These are phyloP conservation scores for Saitozyma sp. DNA, from an alignment of 768 basidiomycete genomes.

Conservation along the genomic window DNA sequence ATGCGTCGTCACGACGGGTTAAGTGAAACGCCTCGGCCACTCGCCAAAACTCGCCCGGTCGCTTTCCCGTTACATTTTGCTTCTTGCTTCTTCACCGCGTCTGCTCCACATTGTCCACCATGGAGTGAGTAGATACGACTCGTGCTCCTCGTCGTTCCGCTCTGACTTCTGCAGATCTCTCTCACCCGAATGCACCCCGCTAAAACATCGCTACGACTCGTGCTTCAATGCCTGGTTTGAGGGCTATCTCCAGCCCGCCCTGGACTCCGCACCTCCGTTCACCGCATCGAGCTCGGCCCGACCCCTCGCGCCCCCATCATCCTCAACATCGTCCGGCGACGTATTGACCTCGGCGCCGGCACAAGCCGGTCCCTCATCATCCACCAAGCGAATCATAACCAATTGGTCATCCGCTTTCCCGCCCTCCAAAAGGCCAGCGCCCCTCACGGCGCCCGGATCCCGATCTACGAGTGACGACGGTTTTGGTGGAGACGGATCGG, in stretches of 20 bases:
- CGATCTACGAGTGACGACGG: neutral
- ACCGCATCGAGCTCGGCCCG: too few species aligned
- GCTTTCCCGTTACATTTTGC: neutral
- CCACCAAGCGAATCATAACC: conserved; percentile 6
- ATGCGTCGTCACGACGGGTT: too few species aligned
- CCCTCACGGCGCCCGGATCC: neutral
- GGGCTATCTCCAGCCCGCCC: conserved; percentile 79
- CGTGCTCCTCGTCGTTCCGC: neutral
- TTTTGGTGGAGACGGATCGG: conserved; percentile 7
- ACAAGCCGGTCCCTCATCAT: conserved; percentile 5
- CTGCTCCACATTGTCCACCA: neutral
- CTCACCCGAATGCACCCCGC: conserved; percentile 77
- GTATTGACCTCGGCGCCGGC: neutral
- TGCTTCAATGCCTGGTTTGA: conserved; percentile 99
- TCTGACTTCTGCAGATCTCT: conserved; percentile 59
- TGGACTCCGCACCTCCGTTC: conserved; percentile 25
- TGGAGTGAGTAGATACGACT: conserved; percentile 10
- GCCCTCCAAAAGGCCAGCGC: neutral
- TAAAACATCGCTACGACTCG: conserved; percentile 84
- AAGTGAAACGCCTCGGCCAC: neutral
- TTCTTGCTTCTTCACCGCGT: neutral
- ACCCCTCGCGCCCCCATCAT: too few species aligned
- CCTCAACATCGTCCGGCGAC: neutral
- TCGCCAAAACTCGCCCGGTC: too few species aligned
- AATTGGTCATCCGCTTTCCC: conserved; percentile 14